phyloP scores from a whole-genome alignment of 768 basidiomycete species.

The Tulasnella sp. region DNA sequence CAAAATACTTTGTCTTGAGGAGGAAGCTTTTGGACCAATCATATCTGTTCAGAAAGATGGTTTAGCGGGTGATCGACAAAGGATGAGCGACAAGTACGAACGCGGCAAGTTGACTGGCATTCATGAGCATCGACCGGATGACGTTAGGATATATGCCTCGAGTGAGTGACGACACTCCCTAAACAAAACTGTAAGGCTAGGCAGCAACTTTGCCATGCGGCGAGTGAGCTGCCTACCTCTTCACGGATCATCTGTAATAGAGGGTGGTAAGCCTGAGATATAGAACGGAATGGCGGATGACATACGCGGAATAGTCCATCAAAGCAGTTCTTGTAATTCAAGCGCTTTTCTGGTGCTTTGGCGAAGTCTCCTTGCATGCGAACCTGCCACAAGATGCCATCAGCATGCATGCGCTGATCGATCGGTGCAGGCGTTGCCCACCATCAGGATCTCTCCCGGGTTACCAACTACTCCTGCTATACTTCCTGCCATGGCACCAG shows the following conservation, averaged over 20 bases:
- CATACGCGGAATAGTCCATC: constrained; percentile 78
- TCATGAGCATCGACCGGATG: constrained; percentile 80
- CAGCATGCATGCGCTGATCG: no score
- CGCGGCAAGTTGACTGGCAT: constrained; percentile 86
- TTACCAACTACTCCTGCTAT: constrained; percentile 86
- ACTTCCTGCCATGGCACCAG: constrained; percentile 81
- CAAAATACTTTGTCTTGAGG: constrained; percentile 54
- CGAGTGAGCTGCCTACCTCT: constrained; percentile 32
- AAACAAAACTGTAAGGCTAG: background rate
- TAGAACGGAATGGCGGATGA: constrained; percentile 19
- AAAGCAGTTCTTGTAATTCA: constrained; percentile 84
- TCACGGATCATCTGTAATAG: constrained; percentile 73
- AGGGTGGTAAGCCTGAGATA: background rate
- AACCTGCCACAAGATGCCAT: constrained; percentile 42
- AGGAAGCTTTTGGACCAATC: constrained; percentile 87
- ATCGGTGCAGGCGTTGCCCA: constrained; percentile 44
- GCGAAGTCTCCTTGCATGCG: constrained; percentile 87
- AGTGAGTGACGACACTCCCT: constrained; percentile 55
- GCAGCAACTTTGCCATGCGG: background rate
- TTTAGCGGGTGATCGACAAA: background rate
- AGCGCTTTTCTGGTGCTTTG: constrained; percentile 75
- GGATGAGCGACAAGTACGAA: constrained; percentile 31
- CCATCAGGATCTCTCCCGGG: constrained; percentile 49
- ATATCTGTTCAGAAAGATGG: constrained; percentile 39
- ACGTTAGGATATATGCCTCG: constrained; percentile 80